Evolutionary conservation across 805 yeast species (phyloP), one percentile per base, ranked within the genome.

Genomic region (Candida namnaoensis): DNA sequence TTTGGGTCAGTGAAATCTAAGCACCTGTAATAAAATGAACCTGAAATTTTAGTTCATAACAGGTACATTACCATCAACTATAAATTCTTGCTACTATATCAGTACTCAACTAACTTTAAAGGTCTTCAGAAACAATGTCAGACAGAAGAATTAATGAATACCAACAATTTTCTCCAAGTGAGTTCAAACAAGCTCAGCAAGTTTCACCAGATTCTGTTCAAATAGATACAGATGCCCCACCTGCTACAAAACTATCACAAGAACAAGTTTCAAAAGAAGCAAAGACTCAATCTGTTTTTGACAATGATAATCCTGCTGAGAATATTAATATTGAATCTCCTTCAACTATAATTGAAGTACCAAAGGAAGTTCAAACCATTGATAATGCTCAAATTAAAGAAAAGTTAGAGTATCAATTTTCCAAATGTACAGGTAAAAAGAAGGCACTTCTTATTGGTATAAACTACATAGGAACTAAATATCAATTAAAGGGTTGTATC

Each of bases 371-470:
- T 11, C 33, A 30, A 30, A 6, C 47, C 12, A 44, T 48, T 24
- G 52, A 44, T 30, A 47, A 49, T 9, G 39, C 47, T 14, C 41
- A 43, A 30, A 37, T 44, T 51, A 13, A 30, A 11, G 33, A 13
- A 12, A 7, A 30, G 3, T 30, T 12, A 6, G 67, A 64, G 15
- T 74, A 65, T 52, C 80, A 78, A 54, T 80, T 80, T 58, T 81
- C 91, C 10, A 72, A 76, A 51, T 82, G 90, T 65, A 64, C 74
- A 5, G 95, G 95, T 12, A 68, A 69, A 32, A 73, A 78, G 46
- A 87, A 86, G 61, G 95, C 95, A 2, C 57, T 87, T 41, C 55
- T 85, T 39, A 69, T 87, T 43, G 95, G 95, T 11, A 80, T 82
- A 58, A 87, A 87, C 62, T 87, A 87, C 60, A 67, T 75, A 45